These are phyloP conservation scores for Xylariaceae sp. DNA, from an alignment of 2,329 filamentous ascomycete species.

Conservation along the genomic window DNA sequence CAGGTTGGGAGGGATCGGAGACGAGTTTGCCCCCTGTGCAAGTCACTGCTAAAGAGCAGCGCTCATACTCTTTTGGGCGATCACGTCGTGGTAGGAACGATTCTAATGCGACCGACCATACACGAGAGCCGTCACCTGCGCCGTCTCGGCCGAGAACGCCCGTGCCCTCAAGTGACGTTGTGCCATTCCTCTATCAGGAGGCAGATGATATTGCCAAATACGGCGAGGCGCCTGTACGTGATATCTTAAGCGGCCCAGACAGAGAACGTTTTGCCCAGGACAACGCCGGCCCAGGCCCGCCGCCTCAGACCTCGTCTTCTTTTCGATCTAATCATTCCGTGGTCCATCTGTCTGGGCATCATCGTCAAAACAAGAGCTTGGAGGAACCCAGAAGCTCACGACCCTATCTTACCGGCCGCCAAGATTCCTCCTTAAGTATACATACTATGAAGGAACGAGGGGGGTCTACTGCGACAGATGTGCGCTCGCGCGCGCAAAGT, in stretches of 20 bases:
- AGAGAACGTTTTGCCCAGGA: constrained; percentile 59
- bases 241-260: constrained; percentile 63
- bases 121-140: constrained; percentile 64
- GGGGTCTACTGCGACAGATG: constrained; percentile 37
- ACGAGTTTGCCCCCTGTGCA: constrained; percentile 51
- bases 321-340: constrained; percentile 54
- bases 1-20: constrained; percentile 68
- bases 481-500: constrained; percentile 63
- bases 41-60: constrained; percentile 51
- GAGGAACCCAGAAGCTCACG: constrained; percentile 61
- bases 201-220: constrained; percentile 70
- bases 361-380: constrained; percentile 63
- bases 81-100: constrained; percentile 71
- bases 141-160: constrained; percentile 78
- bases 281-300: constrained; percentile 39
- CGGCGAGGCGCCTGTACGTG: constrained; percentile 70
- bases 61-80: constrained; percentile 56
- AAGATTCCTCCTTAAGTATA: constrained; percentile 58
- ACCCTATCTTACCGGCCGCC: constrained; percentile 63
- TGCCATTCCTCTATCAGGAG: constrained; percentile 95
- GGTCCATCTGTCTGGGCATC: constrained; percentile 60
- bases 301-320: constrained; percentile 58
- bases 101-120: constrained; percentile 69
- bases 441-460: constrained; percentile 48
- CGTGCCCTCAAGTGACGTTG: constrained; percentile 83